phyloP scores from a whole-genome alignment of 2,329 filamentous ascomycete species.

The Penicillium sp. region DNA sequence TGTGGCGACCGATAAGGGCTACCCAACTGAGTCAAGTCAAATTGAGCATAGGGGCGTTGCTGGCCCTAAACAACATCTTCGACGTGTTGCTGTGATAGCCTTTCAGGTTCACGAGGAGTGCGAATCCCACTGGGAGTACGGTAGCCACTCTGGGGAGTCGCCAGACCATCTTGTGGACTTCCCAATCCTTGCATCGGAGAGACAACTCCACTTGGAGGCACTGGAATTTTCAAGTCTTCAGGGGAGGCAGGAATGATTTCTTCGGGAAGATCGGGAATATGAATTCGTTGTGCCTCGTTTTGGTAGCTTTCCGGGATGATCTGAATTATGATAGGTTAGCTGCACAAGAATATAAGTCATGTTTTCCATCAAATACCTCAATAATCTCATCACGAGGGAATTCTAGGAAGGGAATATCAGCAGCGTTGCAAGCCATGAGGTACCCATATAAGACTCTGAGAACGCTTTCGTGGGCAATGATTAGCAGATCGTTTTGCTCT shows the following conservation, averaged over 20 bases:
- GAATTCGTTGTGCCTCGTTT: slow-evolving; percentile 88
- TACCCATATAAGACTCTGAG: slow-evolving; percentile 95
- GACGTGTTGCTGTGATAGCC: slow-evolving; percentile 46
- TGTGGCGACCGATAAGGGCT: neutral
- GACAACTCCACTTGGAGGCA: slow-evolving; percentile 58
- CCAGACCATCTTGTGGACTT: slow-evolving; percentile 40
- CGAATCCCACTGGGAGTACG: slow-evolving; percentile 29
- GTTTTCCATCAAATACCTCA: slow-evolving; percentile 55
- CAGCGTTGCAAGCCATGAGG: slow-evolving; percentile 95
- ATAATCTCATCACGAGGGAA: slow-evolving; percentile 98
- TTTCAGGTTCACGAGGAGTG: slow-evolving; percentile 45
- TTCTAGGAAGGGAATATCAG: slow-evolving; percentile 86
- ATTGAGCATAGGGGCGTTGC: neutral
- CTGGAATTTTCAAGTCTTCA: slow-evolving; percentile 77
- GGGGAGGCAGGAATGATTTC: slow-evolving; percentile 74
- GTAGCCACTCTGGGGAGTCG: slow-evolving; percentile 45
- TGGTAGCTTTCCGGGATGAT: slow-evolving; percentile 98
- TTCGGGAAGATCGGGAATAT: slow-evolving; percentile 69
- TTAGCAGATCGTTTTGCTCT: slow-evolving; percentile 95
- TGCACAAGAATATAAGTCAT: neutral
- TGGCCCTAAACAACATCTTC: slow-evolving; percentile 43
- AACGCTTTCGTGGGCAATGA: slow-evolving; percentile 98
- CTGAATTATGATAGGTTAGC: slow-evolving; percentile 37
- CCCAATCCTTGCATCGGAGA: slow-evolving; percentile 46
- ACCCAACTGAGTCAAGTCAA: neutral